Percentiles rank a stretch among this genome's conserved stretches.
Evolutionary conservation across 768 basidiomycete species (phyloP).

Genomic region (Mycena albidolilacea): DNA sequence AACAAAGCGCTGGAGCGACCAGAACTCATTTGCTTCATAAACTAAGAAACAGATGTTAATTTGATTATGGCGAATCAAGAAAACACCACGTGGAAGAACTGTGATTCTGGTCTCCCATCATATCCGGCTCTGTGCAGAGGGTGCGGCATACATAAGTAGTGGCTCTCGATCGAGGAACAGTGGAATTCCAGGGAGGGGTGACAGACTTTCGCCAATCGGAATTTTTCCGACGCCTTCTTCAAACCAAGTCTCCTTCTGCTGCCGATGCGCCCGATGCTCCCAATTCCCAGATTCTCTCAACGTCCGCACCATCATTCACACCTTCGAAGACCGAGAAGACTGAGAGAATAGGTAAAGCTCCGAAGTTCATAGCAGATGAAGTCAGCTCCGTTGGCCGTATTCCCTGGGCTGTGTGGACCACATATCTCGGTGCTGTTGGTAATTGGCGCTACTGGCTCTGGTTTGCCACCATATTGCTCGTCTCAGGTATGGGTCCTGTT

Average conservation of each 20-base stretch:
- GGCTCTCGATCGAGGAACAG: slow-evolving; percentile 82
- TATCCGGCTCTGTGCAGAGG: slow-evolving; percentile 87
- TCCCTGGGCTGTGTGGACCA: slow-evolving; percentile 73
- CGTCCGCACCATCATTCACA: not conserved
- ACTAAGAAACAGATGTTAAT: no score
- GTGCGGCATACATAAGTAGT: slow-evolving; percentile 87
- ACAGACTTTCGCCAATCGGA: slow-evolving; percentile 75
- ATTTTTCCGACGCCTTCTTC: slow-evolving; percentile 74
- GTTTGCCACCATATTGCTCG: slow-evolving; percentile 63
- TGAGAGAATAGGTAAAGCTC: slow-evolving; percentile 68
- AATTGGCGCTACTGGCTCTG: slow-evolving; percentile 61
- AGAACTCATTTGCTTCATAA: no score
- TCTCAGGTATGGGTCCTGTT: slow-evolving; percentile 77
- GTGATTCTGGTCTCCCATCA: slow-evolving; percentile 97
- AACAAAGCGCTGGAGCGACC: no score
- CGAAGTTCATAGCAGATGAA: slow-evolving; percentile 90
- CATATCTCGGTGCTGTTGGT: slow-evolving; percentile 68
- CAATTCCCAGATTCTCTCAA: not conserved
- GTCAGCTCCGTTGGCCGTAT: slow-evolving; percentile 81
- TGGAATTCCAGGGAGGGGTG: slow-evolving; percentile 77
- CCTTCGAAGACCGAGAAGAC: not conserved
- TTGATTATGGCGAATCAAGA: no score
- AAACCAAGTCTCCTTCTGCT: slow-evolving; percentile 56
- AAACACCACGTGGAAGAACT: slow-evolving; percentile 83
- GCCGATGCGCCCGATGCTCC: not conserved